These are phyloP conservation scores for Scedosporium apiospermum DNA, from an alignment of 2,329 filamentous ascomycete genomes.

Conservation along the genomic window DNA sequence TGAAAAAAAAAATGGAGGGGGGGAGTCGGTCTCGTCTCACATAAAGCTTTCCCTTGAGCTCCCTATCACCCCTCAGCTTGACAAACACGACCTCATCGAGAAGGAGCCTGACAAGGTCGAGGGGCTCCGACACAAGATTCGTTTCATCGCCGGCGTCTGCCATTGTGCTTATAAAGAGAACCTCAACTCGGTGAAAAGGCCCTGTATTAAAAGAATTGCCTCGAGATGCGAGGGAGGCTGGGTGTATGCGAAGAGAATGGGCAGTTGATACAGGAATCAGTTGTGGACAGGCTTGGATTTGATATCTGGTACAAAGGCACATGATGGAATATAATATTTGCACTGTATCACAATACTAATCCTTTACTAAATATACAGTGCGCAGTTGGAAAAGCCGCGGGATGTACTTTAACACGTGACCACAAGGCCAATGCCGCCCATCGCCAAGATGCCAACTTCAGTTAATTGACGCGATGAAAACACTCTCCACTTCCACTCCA, in stretches of 20 bases:
- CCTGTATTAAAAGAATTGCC: not conserved
- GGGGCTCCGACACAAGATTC: conserved; percentile 73
- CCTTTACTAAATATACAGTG: not conserved
- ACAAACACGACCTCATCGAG: conserved; percentile 96
- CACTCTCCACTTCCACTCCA: not conserved
- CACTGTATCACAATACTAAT: not conserved
- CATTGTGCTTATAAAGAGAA: conserved; percentile 44
- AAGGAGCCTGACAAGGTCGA: conserved; percentile 89
- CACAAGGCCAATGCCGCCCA: not conserved
- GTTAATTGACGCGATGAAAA: no score
- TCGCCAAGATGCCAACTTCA: no score
- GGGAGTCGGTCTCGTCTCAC: conserved; percentile 40
- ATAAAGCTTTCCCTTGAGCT: conserved; percentile 90
- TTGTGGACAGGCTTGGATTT: not conserved
- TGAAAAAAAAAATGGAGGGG: no score
- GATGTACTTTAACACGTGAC: not conserved
- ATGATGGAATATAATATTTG: not conserved
- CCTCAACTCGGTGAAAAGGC: not conserved
- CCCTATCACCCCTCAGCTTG: conserved; percentile 89
- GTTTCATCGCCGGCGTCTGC: conserved; percentile 71
- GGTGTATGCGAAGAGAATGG: not conserved
- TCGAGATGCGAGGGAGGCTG: not conserved
- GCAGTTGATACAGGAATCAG: not conserved
- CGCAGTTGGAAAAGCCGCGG: not conserved
- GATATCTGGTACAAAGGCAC: not conserved